Conservation (phyloP, 139 green algal genomes). For the Edaphochlamys debaryana region DNA sequence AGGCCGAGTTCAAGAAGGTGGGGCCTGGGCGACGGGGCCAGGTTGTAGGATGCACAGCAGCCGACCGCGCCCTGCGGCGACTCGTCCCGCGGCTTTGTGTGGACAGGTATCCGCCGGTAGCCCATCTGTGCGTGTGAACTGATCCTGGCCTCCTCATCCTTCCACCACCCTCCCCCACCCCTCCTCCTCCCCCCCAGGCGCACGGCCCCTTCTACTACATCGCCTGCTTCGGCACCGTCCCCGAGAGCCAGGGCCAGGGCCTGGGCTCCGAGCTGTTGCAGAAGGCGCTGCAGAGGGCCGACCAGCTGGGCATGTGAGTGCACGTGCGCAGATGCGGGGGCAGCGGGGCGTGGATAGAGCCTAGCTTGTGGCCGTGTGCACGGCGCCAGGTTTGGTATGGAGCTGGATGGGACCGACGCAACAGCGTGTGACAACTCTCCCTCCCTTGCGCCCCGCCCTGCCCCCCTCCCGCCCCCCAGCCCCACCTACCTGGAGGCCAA, state of each 20-base stretch:
- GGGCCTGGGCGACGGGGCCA: neutral
- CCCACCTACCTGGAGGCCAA: constrained; percentile 23
- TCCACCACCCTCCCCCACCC: neutral
- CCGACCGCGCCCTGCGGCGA: too few species aligned
- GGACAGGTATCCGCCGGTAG: neutral
- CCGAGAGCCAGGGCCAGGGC: constrained; percentile 8
- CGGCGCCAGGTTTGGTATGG: too few species aligned
- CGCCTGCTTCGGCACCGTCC: constrained; percentile 10
- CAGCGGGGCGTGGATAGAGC: too few species aligned
- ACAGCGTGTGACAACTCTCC: neutral
- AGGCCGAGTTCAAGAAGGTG: neutral
- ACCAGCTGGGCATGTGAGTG: neutral
- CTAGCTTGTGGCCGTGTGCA: neutral
- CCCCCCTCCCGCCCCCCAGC: neutral
- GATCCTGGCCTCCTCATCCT: neutral
- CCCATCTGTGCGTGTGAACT: neutral
- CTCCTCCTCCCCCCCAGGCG: neutral
- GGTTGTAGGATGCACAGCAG: neutral
- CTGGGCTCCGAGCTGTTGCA: constrained; percentile 16
- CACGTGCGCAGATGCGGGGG: neutral
- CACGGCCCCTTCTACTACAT: constrained; percentile 31
- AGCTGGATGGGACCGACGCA: too few species aligned
- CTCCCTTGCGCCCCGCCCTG: neutral
- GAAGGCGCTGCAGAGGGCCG: neutral
- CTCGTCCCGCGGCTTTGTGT: neutral